phyloP scores from a whole-genome alignment of 73 alveolate species.

The Blepharisma stoltei region DNA sequence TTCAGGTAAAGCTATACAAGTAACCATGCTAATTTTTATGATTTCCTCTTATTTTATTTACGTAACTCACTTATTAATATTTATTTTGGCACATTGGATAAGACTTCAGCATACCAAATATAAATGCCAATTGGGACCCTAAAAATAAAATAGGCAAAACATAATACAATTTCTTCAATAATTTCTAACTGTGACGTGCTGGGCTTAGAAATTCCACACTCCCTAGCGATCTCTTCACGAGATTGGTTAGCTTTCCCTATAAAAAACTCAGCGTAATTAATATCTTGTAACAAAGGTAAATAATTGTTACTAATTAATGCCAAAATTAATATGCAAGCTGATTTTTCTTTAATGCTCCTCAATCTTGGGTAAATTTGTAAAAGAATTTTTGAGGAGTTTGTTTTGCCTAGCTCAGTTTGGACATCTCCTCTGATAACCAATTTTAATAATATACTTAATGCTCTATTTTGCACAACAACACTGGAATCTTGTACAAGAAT shows the following conservation, averaged over 20 bases:
- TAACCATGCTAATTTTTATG: not conserved
- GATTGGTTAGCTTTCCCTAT: not conserved
- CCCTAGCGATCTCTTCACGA: not conserved
- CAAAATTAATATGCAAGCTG: not conserved
- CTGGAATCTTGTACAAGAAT: not conserved
- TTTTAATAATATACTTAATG: not conserved
- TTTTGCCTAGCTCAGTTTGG: not conserved
- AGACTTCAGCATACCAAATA: no score
- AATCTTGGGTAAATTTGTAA: not conserved
- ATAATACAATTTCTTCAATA: conserved; percentile 19
- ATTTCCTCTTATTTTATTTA: no score
- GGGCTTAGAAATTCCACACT: not conserved
- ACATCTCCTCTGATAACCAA: not conserved
- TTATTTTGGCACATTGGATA: no score
- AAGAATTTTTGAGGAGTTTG: not conserved
- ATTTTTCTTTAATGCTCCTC: not conserved
- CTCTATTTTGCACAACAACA: not conserved
- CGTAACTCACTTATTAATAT: no score
- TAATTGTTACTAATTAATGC: not conserved
- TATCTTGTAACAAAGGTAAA: not conserved
- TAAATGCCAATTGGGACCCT: no score
- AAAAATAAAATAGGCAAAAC: no score
- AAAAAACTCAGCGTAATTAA: not conserved
- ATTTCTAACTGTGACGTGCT: not conserved
- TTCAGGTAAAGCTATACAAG: conserved; percentile 19